phyloP scores from a whole-genome alignment of 1,284 basidiomycete species.

The Cryptococcus sp. region DNA sequence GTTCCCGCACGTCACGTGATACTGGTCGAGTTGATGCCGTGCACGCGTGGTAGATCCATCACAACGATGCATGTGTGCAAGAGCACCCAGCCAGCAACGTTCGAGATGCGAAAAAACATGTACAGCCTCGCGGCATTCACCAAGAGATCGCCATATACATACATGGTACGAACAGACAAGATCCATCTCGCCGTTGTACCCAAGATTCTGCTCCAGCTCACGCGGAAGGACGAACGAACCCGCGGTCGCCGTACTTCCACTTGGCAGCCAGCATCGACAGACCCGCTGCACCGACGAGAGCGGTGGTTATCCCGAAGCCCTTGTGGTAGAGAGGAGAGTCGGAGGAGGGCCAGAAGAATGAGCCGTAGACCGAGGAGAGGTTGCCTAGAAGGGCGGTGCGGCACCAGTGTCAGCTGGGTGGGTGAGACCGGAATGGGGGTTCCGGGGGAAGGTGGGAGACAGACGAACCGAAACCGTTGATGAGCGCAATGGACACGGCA shows the following conservation, averaged over 20 bases:
- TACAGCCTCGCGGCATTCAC: too few species aligned
- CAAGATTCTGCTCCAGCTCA: too few species aligned
- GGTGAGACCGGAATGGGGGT: neutral
- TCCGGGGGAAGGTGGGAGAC: neutral
- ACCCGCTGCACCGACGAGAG: conserved; percentile 33
- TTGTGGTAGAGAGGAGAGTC: conserved; percentile 39
- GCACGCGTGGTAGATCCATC: too few species aligned
- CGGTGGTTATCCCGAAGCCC: conserved; percentile 44
- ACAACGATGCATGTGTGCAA: too few species aligned
- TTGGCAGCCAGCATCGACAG: conserved; percentile 22
- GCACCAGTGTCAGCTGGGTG: conserved; percentile 3
- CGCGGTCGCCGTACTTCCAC: conserved; percentile 41
- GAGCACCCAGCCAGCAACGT: too few species aligned
- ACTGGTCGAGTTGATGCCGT: too few species aligned
- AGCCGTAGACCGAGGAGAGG: conserved; percentile 43
- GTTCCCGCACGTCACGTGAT: too few species aligned
- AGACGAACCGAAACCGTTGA: conserved; percentile 42
- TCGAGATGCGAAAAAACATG: too few species aligned
- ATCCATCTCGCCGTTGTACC: too few species aligned
- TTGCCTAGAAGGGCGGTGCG: conserved; percentile 33
- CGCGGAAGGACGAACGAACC: neutral
- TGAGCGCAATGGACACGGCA: conserved; percentile 45
- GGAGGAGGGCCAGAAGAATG: conserved; percentile 46
- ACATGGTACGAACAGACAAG: too few species aligned
- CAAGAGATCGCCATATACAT: too few species aligned